Percentiles rank a stretch among this genome's conserved stretches.
These are phyloP conservation scores for Hanseniaspora guilliermondii DNA, from an alignment of 805 yeast genomes.

Conservation along the genomic window DNA sequence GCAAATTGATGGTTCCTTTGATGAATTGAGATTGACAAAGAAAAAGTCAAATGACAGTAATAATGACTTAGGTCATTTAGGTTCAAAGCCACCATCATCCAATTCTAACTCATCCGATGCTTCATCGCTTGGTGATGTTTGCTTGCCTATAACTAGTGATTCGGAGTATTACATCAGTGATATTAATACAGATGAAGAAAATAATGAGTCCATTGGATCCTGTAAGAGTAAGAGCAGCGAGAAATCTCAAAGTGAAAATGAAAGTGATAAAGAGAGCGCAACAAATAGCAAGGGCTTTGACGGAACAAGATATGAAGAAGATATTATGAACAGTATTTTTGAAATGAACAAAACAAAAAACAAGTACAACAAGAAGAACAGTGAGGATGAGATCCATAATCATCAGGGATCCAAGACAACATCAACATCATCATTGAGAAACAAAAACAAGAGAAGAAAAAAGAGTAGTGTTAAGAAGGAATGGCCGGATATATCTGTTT, in stretches of 20 bases:
- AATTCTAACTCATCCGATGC: conserved; percentile 34
- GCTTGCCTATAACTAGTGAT: conserved; percentile 62
- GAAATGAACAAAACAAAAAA: neutral
- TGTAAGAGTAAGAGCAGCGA: neutral
- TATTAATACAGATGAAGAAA: conserved; percentile 16
- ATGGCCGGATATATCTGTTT: conserved; percentile 77
- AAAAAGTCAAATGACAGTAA: conserved; percentile 10
- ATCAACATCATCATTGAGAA: neutral
- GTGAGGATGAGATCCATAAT: conserved; percentile 3
- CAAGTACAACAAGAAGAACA: neutral
- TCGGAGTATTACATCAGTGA: conserved; percentile 21
- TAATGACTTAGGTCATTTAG: conserved; percentile 25
- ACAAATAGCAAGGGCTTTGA: conserved; percentile 8
- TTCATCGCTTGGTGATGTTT: conserved; percentile 82
- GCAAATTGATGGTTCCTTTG: conserved; percentile 24
- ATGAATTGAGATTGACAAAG: conserved; percentile 3
- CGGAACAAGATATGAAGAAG: conserved; percentile 8
- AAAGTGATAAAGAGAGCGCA: neutral
- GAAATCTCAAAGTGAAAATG: neutral
- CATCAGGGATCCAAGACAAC: neutral
- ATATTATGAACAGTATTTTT: conserved; percentile 3
- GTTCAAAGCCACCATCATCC: conserved; percentile 32
- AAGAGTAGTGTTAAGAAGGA: conserved; percentile 19
- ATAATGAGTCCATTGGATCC: neutral
- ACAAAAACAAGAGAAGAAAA: conserved; percentile 17